Percentiles rank a stretch among this genome's conserved stretches.
Conservation (phyloP, 2,329 filamentous ascomycete species). For the Beauveria bassiana region DNA sequence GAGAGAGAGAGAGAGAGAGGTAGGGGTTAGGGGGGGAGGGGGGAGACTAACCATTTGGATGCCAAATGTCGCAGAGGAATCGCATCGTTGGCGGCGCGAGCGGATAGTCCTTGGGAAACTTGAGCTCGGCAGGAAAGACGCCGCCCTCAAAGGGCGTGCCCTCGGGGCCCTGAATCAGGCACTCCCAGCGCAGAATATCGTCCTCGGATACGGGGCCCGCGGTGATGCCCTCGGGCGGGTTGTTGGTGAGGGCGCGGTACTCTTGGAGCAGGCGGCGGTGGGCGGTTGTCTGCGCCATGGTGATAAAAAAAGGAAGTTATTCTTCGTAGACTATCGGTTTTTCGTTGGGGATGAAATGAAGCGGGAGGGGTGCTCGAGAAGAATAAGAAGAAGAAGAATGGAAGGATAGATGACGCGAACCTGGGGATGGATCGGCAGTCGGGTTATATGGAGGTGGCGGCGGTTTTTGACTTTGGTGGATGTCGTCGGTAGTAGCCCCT, state of each 20-base stretch:
- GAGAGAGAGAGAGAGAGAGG: background rate
- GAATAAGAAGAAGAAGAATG: too few relatives aligned
- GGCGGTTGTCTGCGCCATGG: conserved; percentile 54
- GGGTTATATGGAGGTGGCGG: background rate
- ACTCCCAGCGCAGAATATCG: conserved; percentile 94
- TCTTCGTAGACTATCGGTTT: too few relatives aligned
- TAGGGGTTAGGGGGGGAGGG: too few relatives aligned
- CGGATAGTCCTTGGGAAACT: conserved; percentile 95
- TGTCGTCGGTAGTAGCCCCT: background rate
- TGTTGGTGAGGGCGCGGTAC: conserved; percentile 88
- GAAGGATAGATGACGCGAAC: too few relatives aligned
- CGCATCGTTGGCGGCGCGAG: conserved; percentile 92
- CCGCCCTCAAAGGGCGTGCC: conserved; percentile 95
- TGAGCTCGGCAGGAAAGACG: conserved; percentile 89
- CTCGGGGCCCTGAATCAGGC: conserved; percentile 88
- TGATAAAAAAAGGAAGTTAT: background rate
- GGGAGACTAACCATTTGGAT: conserved; percentile 70
- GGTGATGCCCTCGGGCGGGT: conserved; percentile 95
- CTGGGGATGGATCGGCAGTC: background rate
- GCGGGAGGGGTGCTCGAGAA: too few relatives aligned
- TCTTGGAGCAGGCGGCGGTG: conserved; percentile 86
- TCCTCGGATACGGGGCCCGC: conserved; percentile 90
- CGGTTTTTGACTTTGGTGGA: background rate
- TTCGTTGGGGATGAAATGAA: background rate
- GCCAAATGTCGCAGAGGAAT: conserved; percentile 89